Conservation (phyloP, 805 yeast species). For the Diddensiella caesifluorescens region DNA sequence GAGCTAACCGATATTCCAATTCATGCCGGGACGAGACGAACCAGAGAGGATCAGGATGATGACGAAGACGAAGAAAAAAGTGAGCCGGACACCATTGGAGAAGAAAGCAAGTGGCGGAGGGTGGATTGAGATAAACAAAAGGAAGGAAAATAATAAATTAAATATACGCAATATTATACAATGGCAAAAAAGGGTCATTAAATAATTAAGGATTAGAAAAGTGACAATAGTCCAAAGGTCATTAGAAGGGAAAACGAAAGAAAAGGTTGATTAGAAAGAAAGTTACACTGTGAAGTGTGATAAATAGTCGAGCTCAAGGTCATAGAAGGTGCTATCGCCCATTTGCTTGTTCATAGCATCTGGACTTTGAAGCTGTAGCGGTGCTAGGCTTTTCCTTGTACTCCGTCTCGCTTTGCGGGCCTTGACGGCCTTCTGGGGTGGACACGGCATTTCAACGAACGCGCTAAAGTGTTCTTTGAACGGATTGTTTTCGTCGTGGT, state of each 20-base stretch:
- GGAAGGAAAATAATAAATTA: slow-evolving; percentile 1
- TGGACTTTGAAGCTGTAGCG: too few relatives aligned
- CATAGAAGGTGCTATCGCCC: slow-evolving; percentile 9
- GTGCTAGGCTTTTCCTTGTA: too few relatives aligned
- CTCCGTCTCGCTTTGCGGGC: too few relatives aligned
- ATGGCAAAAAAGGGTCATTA: slow-evolving; percentile 3
- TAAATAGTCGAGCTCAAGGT: slow-evolving; percentile 11
- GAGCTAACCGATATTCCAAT: slow-evolving; percentile 11
- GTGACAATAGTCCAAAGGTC: not conserved
- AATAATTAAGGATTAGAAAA: not conserved
- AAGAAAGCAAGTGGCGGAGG: slow-evolving; percentile 22
- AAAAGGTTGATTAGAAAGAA: not conserved
- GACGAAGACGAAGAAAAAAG: not conserved
- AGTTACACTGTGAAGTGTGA: slow-evolving; percentile 9
- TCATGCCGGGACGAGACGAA: slow-evolving; percentile 19
- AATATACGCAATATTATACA: too few relatives aligned
- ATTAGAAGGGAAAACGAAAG: not conserved
- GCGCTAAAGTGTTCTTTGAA: slow-evolving; percentile 2
- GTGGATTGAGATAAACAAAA: slow-evolving; percentile 6
- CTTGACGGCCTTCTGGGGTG: not conserved
- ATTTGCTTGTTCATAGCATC: not conserved
- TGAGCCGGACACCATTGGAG: slow-evolving; percentile 2
- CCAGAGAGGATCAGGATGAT: slow-evolving; percentile 14
- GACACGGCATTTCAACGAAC: slow-evolving; percentile 1
- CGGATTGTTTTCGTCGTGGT: slow-evolving; percentile 3